These are phyloP conservation scores for Metschnikowia vanudenii DNA, from an alignment of 805 yeast species.

Conservation along the genomic window DNA sequence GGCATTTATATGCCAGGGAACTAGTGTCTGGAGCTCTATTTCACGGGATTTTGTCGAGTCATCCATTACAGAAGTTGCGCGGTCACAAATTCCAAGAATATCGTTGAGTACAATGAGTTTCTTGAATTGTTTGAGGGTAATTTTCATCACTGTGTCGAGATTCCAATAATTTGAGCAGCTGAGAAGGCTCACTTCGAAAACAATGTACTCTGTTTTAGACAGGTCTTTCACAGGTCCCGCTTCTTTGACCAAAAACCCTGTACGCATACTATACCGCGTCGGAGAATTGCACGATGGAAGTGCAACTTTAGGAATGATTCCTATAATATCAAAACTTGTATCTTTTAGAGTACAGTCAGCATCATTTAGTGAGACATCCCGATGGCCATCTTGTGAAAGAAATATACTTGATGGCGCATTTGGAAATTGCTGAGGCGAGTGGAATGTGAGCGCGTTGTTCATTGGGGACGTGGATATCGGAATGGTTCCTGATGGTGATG, in stretches of 20 bases:
- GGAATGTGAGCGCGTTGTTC: conserved; percentile 29
- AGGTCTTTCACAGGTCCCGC: conserved; percentile 10
- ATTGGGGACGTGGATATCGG: conserved; percentile 29
- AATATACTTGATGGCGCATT: conserved; percentile 33
- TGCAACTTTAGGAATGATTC: conserved; percentile 56
- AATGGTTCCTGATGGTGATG: conserved; percentile 18
- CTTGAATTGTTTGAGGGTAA: conserved; percentile 59
- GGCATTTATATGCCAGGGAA: conserved; percentile 75
- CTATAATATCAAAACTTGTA: conserved; percentile 51
- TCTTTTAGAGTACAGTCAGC: conserved; percentile 42
- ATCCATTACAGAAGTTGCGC: conserved; percentile 1
- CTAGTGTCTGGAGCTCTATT: conserved; percentile 28
- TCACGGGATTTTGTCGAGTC: conserved; percentile 7
- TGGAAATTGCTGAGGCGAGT: conserved; percentile 38
- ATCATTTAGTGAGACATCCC: conserved; percentile 12
- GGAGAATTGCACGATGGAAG: conserved; percentile 71
- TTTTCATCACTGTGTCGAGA: conserved; percentile 51
- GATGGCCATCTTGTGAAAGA: conserved; percentile 28
- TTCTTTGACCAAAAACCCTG: conserved; percentile 62
- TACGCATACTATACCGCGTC: conserved; percentile 64
- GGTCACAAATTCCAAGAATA: conserved; percentile 30
- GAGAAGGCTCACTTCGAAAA: conserved; percentile 63
- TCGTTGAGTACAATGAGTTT: conserved; percentile 48
- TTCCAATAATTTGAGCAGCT: conserved; percentile 73
- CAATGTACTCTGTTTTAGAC: conserved; percentile 22